phyloP scores from a whole-genome alignment of 2,329 filamentous ascomycete genomes.

The Penicillium thymicola region DNA sequence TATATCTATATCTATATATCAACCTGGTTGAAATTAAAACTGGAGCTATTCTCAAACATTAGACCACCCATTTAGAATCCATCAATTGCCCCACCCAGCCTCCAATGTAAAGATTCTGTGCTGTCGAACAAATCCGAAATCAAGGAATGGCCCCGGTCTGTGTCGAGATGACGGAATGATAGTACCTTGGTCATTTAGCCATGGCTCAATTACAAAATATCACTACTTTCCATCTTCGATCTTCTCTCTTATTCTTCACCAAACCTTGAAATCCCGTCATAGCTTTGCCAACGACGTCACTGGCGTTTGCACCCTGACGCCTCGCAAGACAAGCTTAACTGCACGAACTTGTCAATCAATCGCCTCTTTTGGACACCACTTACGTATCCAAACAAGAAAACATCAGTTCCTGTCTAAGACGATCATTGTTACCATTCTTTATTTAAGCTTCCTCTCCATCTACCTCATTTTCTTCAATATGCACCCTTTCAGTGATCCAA shows the following conservation, averaged over 20 bases:
- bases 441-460: conserved; percentile 4
- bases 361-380: conserved; percentile 17
- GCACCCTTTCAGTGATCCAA: conserved; percentile 30
- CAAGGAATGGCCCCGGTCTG: conserved; percentile 10
- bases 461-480: conserved; percentile 16
- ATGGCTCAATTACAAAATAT: neutral
- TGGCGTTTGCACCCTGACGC: neutral
- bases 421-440: conserved; percentile 3
- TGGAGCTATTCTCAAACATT: neutral
- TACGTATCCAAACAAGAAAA: conserved; percentile 16
- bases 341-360: conserved; percentile 16
- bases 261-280: conserved; percentile 1
- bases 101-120: neutral
- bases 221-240: neutral
- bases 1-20: too few relatives aligned
- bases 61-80: neutral
- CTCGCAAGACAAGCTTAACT: conserved; percentile 8
- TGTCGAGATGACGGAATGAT: conserved; percentile 13
- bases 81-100: neutral
- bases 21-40: neutral
- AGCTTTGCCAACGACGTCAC: conserved; percentile 4
- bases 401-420: neutral
- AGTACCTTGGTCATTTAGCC: neutral
- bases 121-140: conserved; percentile 4
- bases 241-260: neutral